Evolutionary conservation across 345 rosid species (phyloP).

Genomic region (Ricinus communis): DNA sequence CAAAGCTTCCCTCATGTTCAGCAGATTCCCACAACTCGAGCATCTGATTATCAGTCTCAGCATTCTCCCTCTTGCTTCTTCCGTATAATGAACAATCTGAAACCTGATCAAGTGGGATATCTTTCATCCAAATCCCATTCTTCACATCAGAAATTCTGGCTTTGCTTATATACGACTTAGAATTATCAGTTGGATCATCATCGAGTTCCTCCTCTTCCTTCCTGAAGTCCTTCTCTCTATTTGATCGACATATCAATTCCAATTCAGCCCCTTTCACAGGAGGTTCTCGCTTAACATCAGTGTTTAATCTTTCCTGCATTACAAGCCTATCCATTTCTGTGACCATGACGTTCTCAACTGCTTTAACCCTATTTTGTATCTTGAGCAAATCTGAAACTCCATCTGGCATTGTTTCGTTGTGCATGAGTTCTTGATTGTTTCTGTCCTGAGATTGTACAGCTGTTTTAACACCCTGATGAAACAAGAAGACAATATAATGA

Average conservation of each 20-base stretch:
- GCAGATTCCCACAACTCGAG: constrained; percentile 31
- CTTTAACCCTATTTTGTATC: constrained; percentile 48
- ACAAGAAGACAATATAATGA: not conserved
- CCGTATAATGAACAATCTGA: constrained; percentile 18
- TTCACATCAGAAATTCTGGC: constrained; percentile 12
- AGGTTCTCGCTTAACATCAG: constrained; percentile 18
- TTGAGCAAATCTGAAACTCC: constrained; percentile 53
- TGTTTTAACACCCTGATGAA: constrained; percentile 24
- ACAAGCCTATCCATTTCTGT: constrained; percentile 47
- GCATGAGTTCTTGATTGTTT: constrained; percentile 28
- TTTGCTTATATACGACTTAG: not conserved
- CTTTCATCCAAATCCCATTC: constrained; percentile 31
- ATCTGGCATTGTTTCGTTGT: constrained; percentile 29
- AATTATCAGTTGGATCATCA: constrained; percentile 34
- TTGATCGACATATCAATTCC: constrained; percentile 21
- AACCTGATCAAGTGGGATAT: constrained; percentile 33
- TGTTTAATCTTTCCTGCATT: constrained; percentile 27
- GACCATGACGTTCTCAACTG: constrained; percentile 35
- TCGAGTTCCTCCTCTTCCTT: constrained; percentile 34
- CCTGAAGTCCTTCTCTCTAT: constrained; percentile 20
- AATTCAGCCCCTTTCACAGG: constrained; percentile 19
- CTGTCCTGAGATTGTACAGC: constrained; percentile 31
- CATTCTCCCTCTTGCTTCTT: constrained; percentile 11
- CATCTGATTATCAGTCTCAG: constrained; percentile 24
- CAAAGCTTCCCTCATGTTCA: constrained; percentile 18